Evolutionary conservation across 768 basidiomycete genomes (phyloP).

Genomic region (Rickenella mellea): DNA sequence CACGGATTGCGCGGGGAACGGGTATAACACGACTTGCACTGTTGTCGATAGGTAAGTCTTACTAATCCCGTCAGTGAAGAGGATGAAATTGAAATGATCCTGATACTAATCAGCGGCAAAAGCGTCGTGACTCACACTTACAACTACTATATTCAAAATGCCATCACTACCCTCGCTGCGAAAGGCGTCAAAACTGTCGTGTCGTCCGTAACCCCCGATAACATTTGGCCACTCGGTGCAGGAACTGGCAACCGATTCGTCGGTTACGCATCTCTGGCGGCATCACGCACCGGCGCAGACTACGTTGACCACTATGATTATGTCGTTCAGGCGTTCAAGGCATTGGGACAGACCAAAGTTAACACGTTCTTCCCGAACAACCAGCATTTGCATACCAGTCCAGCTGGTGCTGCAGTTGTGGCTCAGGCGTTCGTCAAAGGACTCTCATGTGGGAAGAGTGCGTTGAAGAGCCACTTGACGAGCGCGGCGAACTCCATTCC

Average conservation of each 20-base stretch:
- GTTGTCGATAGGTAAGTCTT: too few relatives aligned
- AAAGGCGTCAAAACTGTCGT: constrained; percentile 42
- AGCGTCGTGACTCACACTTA: constrained; percentile 33
- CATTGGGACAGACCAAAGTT: constrained; percentile 26
- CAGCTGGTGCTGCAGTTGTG: constrained; percentile 35
- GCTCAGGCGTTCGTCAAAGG: constrained; percentile 40
- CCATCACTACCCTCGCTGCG: constrained; percentile 28
- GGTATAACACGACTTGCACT: too few relatives aligned
- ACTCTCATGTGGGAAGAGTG: constrained; percentile 28
- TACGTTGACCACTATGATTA: constrained; percentile 41
- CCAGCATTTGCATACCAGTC: constrained; percentile 36
- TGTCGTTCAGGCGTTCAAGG: constrained; percentile 31
- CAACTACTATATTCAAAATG: constrained; percentile 36
- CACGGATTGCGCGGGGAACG: too few relatives aligned
- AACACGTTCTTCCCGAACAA: constrained; percentile 35
- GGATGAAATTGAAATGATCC: too few relatives aligned
- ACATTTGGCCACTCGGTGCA: too few relatives aligned
- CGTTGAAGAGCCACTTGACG: too few relatives aligned
- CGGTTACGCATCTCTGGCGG: constrained; percentile 32
- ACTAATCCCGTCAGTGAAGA: too few relatives aligned
- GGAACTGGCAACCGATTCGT: constrained; percentile 40
- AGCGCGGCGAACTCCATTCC: too few relatives aligned
- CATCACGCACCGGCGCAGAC: constrained; percentile 24
- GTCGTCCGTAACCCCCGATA: constrained; percentile 38
- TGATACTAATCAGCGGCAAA: constrained; percentile 23